A percentile compares a stretch with the other conserved stretches of the same genome.
Conservation (phyloP, 495 filamentous ascomycete genomes). For the Trichoderma asperelloides region DNA sequence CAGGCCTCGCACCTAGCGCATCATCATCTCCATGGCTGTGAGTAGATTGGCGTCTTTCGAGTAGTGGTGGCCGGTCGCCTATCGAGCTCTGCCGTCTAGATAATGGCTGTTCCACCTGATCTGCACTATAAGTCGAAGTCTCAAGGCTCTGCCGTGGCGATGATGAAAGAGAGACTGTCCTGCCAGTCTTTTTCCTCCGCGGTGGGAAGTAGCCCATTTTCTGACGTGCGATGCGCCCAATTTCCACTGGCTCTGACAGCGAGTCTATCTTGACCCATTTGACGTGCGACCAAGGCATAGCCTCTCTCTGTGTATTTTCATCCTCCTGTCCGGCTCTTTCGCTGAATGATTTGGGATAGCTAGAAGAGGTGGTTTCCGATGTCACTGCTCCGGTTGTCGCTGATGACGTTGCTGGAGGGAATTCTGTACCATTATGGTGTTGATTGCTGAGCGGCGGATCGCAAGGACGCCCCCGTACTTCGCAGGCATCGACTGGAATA, state of each 20-base stretch:
- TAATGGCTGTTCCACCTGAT: constrained; percentile 28
- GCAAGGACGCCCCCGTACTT: constrained; percentile 64
- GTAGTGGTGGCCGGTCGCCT: constrained; percentile 18
- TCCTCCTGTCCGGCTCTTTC: constrained; percentile 17
- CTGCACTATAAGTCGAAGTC: constrained; percentile 33
- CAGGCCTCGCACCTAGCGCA: constrained; percentile 25
- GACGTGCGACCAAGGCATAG: constrained; percentile 69
- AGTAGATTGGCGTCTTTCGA: constrained; percentile 16
- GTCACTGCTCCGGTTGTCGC: constrained; percentile 13
- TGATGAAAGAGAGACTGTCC: constrained; percentile 45
- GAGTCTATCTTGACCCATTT: constrained; percentile 76
- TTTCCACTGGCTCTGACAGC: constrained; percentile 61
- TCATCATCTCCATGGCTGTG: constrained; percentile 25
- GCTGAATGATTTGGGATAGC: constrained; percentile 30
- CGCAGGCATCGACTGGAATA: constrained; percentile 84
- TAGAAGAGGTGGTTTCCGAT: constrained; percentile 10
- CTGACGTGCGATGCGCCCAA: constrained; percentile 73
- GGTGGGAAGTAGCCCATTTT: constrained; percentile 88
- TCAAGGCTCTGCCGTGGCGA: constrained; percentile 58
- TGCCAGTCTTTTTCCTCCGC: constrained; percentile 65
- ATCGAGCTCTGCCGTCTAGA: constrained; percentile 33
- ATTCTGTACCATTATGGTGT: neutral
- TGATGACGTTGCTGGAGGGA: neutral
- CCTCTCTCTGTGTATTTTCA: constrained; percentile 24
- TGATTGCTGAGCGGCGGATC: constrained; percentile 24